A percentile compares a stretch with the other conserved stretches of the same genome.
Evolutionary conservation across 495 filamentous ascomycete genomes (phyloP).

Genomic region (Neurospora sp.): DNA sequence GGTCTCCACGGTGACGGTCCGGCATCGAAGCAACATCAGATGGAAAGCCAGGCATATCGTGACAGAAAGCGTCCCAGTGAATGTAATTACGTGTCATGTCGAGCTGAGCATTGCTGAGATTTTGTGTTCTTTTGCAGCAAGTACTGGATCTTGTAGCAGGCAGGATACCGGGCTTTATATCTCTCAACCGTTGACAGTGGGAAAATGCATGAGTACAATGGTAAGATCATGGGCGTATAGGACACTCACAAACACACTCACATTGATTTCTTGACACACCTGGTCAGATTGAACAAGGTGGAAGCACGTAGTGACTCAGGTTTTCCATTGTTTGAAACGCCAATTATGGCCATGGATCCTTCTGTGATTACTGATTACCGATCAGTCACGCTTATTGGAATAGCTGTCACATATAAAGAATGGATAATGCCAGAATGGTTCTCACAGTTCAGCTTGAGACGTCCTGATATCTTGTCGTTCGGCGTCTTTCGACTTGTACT

Average conservation of each 20-base stretch:
- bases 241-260: neutral
- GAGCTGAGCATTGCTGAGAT: neutral
- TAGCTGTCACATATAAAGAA: neutral
- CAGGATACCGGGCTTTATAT: neutral
- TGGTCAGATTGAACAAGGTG: neutral
- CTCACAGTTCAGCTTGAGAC: neutral
- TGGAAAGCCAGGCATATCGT: neutral
- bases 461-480: neutral
- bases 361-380: neutral
- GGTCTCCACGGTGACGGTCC: neutral
- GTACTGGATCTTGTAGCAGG: rapidly evolving
- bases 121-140: neutral
- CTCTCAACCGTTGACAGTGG: no score
- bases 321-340: neutral
- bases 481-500: neutral
- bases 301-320: neutral
- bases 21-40: neutral
- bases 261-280: neutral
- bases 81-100: neutral
- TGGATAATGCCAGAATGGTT: neutral
- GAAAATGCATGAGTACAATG: neutral
- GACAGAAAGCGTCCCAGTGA: rapidly evolving
- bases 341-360: neutral
- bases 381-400: neutral
- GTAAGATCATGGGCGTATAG: neutral